phyloP scores from a whole-genome alignment of 2,329 filamentous ascomycete genomes.

The Fusarium falciforme region DNA sequence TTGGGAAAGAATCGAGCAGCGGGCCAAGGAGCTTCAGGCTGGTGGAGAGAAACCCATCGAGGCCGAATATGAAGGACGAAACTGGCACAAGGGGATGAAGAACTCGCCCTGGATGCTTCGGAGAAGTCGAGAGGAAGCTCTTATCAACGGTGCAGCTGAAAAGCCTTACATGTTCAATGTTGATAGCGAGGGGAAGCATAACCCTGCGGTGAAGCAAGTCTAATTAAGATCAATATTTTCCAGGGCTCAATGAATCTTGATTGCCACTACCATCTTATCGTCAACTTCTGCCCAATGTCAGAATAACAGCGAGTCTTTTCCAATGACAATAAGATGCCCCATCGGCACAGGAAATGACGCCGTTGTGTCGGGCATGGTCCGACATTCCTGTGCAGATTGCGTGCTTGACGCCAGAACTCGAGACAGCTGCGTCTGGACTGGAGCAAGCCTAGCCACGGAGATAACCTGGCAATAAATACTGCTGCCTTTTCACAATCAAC shows the following conservation, averaged over 20 bases:
- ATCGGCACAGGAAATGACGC: not conserved
- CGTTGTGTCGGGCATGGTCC: not conserved
- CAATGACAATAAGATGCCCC: not conserved
- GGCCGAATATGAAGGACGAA: conserved; percentile 43
- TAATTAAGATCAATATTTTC: not conserved
- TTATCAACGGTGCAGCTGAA: conserved; percentile 7
- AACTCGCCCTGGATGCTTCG: conserved; percentile 39
- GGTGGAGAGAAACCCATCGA: conserved; percentile 41
- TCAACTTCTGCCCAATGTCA: not conserved
- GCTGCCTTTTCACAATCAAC: not conserved
- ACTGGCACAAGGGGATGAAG: conserved; percentile 43
- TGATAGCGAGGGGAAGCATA: conserved; percentile 14
- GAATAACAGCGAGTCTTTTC: not conserved
- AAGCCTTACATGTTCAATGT: conserved; percentile 20
- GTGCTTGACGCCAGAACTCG: not conserved
- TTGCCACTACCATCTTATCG: not conserved
- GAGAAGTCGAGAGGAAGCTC: conserved; percentile 26
- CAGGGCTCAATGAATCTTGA: not conserved
- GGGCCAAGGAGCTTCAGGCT: conserved; percentile 37
- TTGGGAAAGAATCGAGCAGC: conserved; percentile 43
- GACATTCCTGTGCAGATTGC: not conserved
- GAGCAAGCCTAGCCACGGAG: not conserved
- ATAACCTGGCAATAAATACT: not conserved
- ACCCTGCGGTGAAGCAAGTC: conserved; percentile 10
- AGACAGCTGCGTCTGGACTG: not conserved